phyloP scores from a whole-genome alignment of 805 yeast genomes.

The Starmerella bombicola region DNA sequence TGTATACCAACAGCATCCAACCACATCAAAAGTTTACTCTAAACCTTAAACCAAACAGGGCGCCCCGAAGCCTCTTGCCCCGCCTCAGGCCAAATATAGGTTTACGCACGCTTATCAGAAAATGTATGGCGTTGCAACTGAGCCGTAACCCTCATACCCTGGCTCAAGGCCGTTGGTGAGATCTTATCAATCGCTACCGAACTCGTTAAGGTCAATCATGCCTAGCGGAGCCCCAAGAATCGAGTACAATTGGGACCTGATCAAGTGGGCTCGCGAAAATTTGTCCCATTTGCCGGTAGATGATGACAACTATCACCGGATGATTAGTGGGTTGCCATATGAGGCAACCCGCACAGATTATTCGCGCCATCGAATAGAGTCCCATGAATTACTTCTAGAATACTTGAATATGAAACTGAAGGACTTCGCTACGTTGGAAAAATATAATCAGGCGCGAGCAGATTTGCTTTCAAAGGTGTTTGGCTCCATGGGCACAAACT shows the following conservation, averaged over 20 bases:
- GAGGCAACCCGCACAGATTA: conserved; percentile 27
- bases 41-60: too few species aligned
- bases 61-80: too few species aligned
- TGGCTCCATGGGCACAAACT: conserved; percentile 36
- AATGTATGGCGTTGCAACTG: too few species aligned
- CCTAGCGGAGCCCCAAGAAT: too few species aligned
- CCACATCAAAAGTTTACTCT: too few species aligned
- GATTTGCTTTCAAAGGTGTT: conserved; percentile 33
- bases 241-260: conserved; percentile 12
- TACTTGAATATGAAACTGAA: conserved; percentile 25
- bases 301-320: conserved; percentile 38
- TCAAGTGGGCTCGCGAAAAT: conserved; percentile 15
- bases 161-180: too few species aligned
- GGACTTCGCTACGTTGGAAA: conserved; percentile 22
- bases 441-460: conserved; percentile 30
- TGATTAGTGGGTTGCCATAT: conserved; percentile 44
- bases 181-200: too few species aligned
- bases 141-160: too few species aligned
- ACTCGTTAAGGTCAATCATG: too few species aligned
- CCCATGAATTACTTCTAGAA: conserved; percentile 27
- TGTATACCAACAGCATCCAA: too few species aligned
- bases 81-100: too few species aligned
- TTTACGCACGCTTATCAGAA: too few species aligned
- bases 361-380: conserved; percentile 22
- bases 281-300: conserved; percentile 8